These are phyloP conservation scores for Hanseniaspora meyeri DNA, from an alignment of 805 yeast species.

Conservation along the genomic window DNA sequence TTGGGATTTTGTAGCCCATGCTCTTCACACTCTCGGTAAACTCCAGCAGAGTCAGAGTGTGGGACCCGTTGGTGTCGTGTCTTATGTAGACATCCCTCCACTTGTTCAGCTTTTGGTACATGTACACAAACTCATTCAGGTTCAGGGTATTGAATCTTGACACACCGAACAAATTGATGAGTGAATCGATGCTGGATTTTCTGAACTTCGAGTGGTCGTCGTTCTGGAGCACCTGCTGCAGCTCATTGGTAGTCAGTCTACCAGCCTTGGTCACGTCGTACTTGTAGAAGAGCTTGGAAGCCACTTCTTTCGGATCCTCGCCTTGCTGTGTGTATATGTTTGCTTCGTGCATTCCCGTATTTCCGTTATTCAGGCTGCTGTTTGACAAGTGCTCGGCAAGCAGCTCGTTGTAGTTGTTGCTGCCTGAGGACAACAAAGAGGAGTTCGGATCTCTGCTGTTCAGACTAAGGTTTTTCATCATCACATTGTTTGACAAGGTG, in stretches of 20 bases:
- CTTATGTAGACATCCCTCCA: conserved; percentile 30
- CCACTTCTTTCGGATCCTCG: conserved; percentile 22
- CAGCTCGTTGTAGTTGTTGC: background rate
- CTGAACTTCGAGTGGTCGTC: conserved; percentile 27
- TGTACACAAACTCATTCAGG: conserved; percentile 25
- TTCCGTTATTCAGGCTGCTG: background rate
- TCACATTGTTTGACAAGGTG: background rate
- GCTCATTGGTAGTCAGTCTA: conserved; percentile 26
- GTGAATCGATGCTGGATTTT: conserved; percentile 27
- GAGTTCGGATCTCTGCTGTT: conserved; percentile 2
- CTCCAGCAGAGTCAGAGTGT: conserved; percentile 24
- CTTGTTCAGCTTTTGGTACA: conserved; percentile 26
- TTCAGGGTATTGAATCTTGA: conserved; percentile 27
- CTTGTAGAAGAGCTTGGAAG: conserved; percentile 24
- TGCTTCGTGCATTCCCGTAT: background rate
- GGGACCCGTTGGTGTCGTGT: conserved; percentile 27
- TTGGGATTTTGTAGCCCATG: conserved; percentile 27
- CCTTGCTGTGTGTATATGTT: conserved; percentile 14
- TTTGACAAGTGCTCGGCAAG: background rate
- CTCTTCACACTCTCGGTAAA: conserved; percentile 27
- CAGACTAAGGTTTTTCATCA: background rate
- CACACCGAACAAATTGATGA: conserved; percentile 28
- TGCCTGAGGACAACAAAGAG: conserved; percentile 14
- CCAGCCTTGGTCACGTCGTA: conserved; percentile 25
- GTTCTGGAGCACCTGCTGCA: conserved; percentile 27